Conservation (phyloP, 192 early-diverging fungal species). For the Coemansia nantahalensis region DNA sequence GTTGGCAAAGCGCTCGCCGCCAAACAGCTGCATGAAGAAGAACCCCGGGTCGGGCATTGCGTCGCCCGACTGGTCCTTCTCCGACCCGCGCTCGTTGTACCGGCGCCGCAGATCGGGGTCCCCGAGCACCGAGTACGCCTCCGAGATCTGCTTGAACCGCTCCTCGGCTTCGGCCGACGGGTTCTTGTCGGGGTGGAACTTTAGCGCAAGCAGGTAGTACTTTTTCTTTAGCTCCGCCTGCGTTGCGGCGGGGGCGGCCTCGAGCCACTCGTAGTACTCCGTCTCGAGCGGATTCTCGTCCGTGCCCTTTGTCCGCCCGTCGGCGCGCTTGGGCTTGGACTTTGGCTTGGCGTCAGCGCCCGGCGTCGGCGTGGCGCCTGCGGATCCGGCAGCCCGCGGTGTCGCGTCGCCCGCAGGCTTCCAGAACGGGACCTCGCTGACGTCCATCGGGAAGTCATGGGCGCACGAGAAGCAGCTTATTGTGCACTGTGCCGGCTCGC, state of each 20-base stretch:
- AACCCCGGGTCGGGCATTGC: conserved; percentile 86
- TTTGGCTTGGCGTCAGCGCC: conserved; percentile 8
- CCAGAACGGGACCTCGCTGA: conserved; percentile 53
- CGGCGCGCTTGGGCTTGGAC: conserved; percentile 28
- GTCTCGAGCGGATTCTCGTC: conserved; percentile 79
- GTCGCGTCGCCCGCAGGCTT: conserved; percentile 9
- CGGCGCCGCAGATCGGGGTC: conserved; percentile 82
- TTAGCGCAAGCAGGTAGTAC: conserved; percentile 65
- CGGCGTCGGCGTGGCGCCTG: conserved; percentile 3
- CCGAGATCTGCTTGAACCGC: conserved; percentile 91
- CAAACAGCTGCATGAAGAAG: conserved; percentile 96
- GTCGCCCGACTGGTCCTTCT: conserved; percentile 57
- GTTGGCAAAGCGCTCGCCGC: conserved; percentile 95
- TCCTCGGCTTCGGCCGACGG: conserved; percentile 55
- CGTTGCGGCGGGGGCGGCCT: conserved; percentile 70
- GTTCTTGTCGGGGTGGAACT: conserved; percentile 61
- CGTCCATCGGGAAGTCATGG: conserved; percentile 48
- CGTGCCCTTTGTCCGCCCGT: conserved; percentile 48
- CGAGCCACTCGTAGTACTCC: conserved; percentile 89
- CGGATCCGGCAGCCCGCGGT: neutral
- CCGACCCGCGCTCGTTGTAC: conserved; percentile 86
- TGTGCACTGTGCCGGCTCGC: conserved; percentile 24
- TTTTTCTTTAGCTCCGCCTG: conserved; percentile 89
- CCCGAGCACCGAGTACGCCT: conserved; percentile 95
- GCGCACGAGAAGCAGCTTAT: conserved; percentile 49